Conservation (phyloP, 2,329 filamentous ascomycete species). For the Claviceps maximensis region DNA sequence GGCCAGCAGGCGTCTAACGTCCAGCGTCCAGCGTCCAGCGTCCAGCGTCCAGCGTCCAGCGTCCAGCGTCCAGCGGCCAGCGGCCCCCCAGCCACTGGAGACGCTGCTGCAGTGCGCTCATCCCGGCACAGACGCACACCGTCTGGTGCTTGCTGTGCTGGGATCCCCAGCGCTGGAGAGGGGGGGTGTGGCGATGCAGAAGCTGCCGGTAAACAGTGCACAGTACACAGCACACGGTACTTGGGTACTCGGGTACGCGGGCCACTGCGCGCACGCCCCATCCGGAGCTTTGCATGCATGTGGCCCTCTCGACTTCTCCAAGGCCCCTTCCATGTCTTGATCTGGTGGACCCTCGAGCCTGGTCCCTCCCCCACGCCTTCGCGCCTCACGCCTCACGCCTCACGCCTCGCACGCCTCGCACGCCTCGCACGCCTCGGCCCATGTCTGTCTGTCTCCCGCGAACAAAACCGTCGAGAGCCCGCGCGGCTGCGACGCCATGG, state of each 20-base stretch:
- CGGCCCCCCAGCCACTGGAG: too few relatives aligned
- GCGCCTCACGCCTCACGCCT: neutral
- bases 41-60: too few relatives aligned
- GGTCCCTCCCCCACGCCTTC: neutral
- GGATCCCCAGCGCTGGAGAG: neutral
- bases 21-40: too few relatives aligned
- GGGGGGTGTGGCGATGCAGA: neutral
- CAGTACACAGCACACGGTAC: neutral
- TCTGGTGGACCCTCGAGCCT: neutral
- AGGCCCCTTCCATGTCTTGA: too few relatives aligned
- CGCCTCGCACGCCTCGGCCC: neutral
- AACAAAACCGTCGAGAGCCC: conserved; percentile 1
- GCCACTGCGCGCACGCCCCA: neutral
- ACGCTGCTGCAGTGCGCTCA: too few relatives aligned
- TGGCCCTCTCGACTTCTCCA: too few relatives aligned
- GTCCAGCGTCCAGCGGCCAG: too few relatives aligned
- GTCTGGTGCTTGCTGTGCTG: neutral
- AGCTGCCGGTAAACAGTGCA: neutral
- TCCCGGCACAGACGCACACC: too few relatives aligned
- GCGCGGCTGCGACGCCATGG: neutral
- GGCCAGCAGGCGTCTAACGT: too few relatives aligned
- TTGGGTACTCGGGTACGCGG: neutral
- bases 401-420: neutral
- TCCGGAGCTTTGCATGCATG: neutral
- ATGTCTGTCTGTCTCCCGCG: neutral